Conservation (phyloP, 1,139 yeast species). For the Taiozyma sp. region DNA sequence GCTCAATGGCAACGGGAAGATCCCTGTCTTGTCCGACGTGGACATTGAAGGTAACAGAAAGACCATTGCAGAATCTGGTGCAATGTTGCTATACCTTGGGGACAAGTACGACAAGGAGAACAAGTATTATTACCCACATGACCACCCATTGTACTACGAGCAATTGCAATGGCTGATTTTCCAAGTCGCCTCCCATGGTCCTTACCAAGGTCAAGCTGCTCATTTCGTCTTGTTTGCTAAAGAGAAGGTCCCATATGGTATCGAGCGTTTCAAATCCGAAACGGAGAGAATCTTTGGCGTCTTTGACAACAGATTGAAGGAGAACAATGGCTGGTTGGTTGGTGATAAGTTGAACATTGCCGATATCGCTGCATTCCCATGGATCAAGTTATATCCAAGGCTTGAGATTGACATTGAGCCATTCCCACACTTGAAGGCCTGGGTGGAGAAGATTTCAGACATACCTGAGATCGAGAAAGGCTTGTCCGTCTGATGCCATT, state of each 20-base stretch:
- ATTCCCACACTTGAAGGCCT: constrained; percentile 40
- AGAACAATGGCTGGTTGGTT: constrained; percentile 47
- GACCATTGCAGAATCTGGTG: constrained; percentile 51
- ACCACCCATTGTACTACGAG: constrained; percentile 42
- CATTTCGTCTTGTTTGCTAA: constrained; percentile 41
- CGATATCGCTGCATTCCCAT: constrained; percentile 43
- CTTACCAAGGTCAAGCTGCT: constrained; percentile 34
- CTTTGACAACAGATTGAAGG: constrained; percentile 41
- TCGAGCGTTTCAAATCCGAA: constrained; percentile 45
- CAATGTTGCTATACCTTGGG: constrained; percentile 50
- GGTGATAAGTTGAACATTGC: constrained; percentile 54
- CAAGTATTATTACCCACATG: constrained; percentile 40
- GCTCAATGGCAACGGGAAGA: constrained; percentile 56
- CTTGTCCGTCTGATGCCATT: neutral
- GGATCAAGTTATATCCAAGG: constrained; percentile 25
- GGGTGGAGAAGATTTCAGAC: constrained; percentile 38
- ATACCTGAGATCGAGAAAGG: constrained; percentile 23
- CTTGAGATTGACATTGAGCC: constrained; percentile 36
- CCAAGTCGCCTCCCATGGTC: constrained; percentile 46
- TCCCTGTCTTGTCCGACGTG: constrained; percentile 51
- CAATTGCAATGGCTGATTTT: constrained; percentile 47
- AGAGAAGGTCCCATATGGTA: constrained; percentile 46
- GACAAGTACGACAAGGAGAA: constrained; percentile 51
- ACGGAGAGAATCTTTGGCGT: constrained; percentile 50
- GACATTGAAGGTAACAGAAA: constrained; percentile 34